Evolutionary conservation across 2,329 filamentous ascomycete genomes (phyloP).

Genomic region (Albophoma yamanashiensis): DNA sequence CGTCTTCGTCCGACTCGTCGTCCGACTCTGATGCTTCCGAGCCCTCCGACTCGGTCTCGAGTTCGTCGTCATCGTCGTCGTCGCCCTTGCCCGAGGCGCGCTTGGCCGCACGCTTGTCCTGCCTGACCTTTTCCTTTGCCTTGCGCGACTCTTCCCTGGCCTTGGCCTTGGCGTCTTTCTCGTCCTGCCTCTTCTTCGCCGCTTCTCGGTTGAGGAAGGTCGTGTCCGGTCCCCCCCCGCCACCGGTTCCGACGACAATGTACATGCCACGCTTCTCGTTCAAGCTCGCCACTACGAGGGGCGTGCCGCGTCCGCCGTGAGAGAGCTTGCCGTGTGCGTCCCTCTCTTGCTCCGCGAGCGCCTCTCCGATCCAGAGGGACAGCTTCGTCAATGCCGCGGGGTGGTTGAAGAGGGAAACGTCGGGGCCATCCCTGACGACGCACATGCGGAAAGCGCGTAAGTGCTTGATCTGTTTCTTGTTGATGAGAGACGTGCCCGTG

Average conservation of each 20-base stretch:
- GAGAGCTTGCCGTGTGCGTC: conserved; percentile 60
- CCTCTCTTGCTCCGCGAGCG: conserved; percentile 78
- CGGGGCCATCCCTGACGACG: conserved; percentile 89
- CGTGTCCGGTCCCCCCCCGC: conserved; percentile 67
- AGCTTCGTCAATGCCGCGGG: conserved; percentile 89
- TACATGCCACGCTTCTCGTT: conserved; percentile 84
- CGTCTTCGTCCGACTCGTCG: conserved; percentile 41
- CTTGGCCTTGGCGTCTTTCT: conserved; percentile 52
- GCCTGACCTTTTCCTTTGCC: conserved; percentile 47
- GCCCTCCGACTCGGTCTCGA: conserved; percentile 31
- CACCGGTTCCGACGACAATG: conserved; percentile 84
- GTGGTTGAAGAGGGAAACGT: conserved; percentile 84
- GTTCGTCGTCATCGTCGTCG: conserved; percentile 32
- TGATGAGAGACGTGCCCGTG: conserved; percentile 81
- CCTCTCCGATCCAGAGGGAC: conserved; percentile 88
- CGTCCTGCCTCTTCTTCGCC: conserved; percentile 51
- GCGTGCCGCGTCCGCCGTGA: conserved; percentile 62
- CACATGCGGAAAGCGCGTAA: conserved; percentile 89
- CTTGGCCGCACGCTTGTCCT: conserved; percentile 50
- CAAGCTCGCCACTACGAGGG: conserved; percentile 80
- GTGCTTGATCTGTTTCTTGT: conserved; percentile 89
- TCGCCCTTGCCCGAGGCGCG: conserved; percentile 30
- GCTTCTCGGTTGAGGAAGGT: conserved; percentile 58
- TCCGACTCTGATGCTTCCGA: conserved; percentile 30
- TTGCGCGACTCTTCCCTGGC: conserved; percentile 47